Evolutionary conservation across 306 rosid genomes (phyloP), one percentile per base, ranked within the genome.

Genomic region (Lathyrus oleraceus): DNA sequence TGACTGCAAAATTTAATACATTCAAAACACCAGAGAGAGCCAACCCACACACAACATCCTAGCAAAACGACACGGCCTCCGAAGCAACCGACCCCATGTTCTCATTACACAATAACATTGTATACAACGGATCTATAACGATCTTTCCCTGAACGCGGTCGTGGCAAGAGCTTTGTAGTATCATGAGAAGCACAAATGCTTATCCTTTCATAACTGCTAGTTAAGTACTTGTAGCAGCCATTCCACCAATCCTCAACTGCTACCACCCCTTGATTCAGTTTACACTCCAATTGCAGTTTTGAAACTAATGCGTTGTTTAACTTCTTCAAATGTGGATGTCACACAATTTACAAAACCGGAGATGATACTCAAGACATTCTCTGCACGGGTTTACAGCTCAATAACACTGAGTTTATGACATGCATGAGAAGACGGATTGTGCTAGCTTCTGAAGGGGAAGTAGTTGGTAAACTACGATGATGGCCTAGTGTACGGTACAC

Each of bases 351-450:
- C 82, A 83, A 83, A 65, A 77, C 78, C 78, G 57, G 69, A 43
- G 76, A 61, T 47, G 81, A 23, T 40, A 40, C 71, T 65, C 10
- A 27, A 72, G 74, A 76, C 25, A 61, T 81, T 61, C 79, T 71
- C 79, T 71, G 81, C 81, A 73, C 74, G 27, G 45, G 35, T 88
- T 88, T 88, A 85, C 88, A 85, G 79, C 88, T 88, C 80, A 85
- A 62, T 10, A 85, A 43, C 69, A 88, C 65, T 6, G 90, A 85
- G 74, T 88, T 88, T 71, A 88, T 78, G 62, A 88, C 94, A 69
- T 88, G 94, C 88, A 79, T 85, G 47, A 88, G 87, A 49, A 88
- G 88, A 54, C 90, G 90, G 57, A 83, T 77, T 13, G 78, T 70
- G 81, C 81, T 83, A 8, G 74, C 76, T 73, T 88, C 94, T 9